Percentiles rank a stretch among this genome's conserved stretches.
Conservation (phyloP, 1,139 yeast species). For the Arxiozyma slooffiae region DNA sequence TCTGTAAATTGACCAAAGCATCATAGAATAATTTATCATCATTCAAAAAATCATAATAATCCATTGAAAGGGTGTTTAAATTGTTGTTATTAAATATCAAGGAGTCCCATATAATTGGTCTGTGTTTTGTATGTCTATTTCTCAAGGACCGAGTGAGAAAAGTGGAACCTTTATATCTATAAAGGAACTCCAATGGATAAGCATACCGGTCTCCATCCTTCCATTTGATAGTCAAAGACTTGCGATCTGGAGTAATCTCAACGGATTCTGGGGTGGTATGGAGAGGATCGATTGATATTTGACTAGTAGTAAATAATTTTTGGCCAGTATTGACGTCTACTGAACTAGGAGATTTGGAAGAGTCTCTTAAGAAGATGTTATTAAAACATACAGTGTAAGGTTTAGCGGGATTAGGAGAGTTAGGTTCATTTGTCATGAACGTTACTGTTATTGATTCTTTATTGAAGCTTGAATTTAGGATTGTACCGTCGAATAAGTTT, state of each 20-base stretch:
- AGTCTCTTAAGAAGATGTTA: slow-evolving; percentile 55
- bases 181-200: slow-evolving; percentile 42
- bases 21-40: slow-evolving; percentile 34
- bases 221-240: slow-evolving; percentile 43
- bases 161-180: slow-evolving; percentile 34
- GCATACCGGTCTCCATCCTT: slow-evolving; percentile 41
- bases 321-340: slow-evolving; percentile 52
- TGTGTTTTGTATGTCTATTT: slow-evolving; percentile 30
- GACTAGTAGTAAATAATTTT: slow-evolving; percentile 58
- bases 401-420: slow-evolving; percentile 7
- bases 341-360: slow-evolving; percentile 43
- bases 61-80: slow-evolving; percentile 27
- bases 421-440: slow-evolving; percentile 10
- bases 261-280: slow-evolving; percentile 27
- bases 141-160: slow-evolving; percentile 30
- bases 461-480: slow-evolving; percentile 14
- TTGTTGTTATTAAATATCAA: slow-evolving; percentile 24
- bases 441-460: slow-evolving; percentile 19
- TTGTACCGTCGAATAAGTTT: slow-evolving; percentile 9
- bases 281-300: slow-evolving; percentile 29
- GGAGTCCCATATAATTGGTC: slow-evolving; percentile 37
- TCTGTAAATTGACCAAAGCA: slow-evolving; percentile 42
- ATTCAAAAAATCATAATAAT: slow-evolving; percentile 39
- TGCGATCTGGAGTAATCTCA: slow-evolving; percentile 29
- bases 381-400: slow-evolving; percentile 37